Conservation (phyloP, 1,284 basidiomycete genomes). For the Paramarasmius palmivorus region DNA sequence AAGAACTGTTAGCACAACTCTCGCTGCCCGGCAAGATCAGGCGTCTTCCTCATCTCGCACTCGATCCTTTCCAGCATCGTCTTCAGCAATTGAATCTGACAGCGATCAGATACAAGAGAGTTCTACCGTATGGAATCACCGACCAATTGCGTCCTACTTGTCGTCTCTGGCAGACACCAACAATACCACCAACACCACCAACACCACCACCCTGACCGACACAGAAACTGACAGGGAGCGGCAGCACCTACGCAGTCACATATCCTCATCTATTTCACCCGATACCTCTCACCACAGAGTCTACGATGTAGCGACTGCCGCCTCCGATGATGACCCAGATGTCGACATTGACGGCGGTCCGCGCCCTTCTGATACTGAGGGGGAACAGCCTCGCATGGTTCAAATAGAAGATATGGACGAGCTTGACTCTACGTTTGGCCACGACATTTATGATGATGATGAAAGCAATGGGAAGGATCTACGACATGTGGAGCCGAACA, state of each 20-base stretch:
- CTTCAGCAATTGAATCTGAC: slow-evolving; percentile 44
- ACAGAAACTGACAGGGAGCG: slow-evolving; percentile 15
- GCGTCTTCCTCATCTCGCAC: slow-evolving; percentile 29
- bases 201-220: slow-evolving; percentile 16
- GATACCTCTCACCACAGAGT: slow-evolving; percentile 10
- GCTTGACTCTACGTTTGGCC: slow-evolving; percentile 11
- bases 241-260: background rate
- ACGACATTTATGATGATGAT: slow-evolving; percentile 19
- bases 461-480: slow-evolving; percentile 11
- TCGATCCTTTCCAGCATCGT: slow-evolving; percentile 24
- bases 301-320: slow-evolving; percentile 6
- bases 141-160: slow-evolving; percentile 63
- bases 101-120: slow-evolving; percentile 31
- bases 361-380: slow-evolving; percentile 15
- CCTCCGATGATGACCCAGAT: slow-evolving; percentile 15
- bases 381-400: slow-evolving; percentile 10
- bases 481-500: slow-evolving; percentile 16
- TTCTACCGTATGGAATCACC: slow-evolving; percentile 67
- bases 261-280: background rate
- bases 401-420: slow-evolving; percentile 15
- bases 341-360: slow-evolving; percentile 26
- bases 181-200: no score
- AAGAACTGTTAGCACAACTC: slow-evolving; percentile 25
- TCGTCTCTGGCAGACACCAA: slow-evolving; percentile 27
- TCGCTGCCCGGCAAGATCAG: slow-evolving; percentile 27